A percentile compares a stretch with the other conserved stretches of the same genome.
These are phyloP conservation scores for Besnoitia besnoiti DNA, from an alignment of 169 alveolate species.

Conservation along the genomic window DNA sequence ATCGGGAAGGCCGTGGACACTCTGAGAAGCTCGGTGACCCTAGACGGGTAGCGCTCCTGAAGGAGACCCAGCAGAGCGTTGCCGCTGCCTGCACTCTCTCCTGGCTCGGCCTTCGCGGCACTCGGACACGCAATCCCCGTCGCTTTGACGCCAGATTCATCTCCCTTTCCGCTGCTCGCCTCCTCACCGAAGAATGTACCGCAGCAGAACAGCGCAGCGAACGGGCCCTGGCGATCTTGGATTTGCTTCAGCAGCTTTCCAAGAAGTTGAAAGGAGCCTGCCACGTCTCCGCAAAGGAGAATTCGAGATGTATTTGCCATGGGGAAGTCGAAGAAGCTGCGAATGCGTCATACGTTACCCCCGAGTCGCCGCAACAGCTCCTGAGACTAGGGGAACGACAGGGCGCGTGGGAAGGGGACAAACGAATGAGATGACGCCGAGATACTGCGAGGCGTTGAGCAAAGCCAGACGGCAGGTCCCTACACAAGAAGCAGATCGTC, in stretches of 20 bases:
- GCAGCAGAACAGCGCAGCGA: constrained; percentile 13
- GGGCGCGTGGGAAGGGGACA: no score
- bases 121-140: background rate
- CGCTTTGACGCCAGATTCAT: background rate
- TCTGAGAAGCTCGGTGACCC: background rate
- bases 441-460: no score
- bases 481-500: no score
- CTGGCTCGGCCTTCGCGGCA: background rate
- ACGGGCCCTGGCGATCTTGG: constrained; percentile 22
- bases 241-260: background rate
- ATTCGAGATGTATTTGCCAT: background rate
- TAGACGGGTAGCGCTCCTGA: background rate
- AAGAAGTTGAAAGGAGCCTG: background rate
- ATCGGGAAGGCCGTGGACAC: background rate
- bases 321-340: no score
- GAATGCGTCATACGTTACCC: no score
- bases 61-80: background rate
- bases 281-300: constrained; percentile 24
- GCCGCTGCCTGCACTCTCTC: background rate
- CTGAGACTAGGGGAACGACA: no score
- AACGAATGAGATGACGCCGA: no score
- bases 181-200: background rate
- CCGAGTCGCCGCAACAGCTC: no score
- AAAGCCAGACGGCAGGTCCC: no score
- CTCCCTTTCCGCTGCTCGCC: background rate